phyloP scores from a whole-genome alignment of 2,329 filamentous ascomycete species.

The Arthrobotrys musiformis region DNA sequence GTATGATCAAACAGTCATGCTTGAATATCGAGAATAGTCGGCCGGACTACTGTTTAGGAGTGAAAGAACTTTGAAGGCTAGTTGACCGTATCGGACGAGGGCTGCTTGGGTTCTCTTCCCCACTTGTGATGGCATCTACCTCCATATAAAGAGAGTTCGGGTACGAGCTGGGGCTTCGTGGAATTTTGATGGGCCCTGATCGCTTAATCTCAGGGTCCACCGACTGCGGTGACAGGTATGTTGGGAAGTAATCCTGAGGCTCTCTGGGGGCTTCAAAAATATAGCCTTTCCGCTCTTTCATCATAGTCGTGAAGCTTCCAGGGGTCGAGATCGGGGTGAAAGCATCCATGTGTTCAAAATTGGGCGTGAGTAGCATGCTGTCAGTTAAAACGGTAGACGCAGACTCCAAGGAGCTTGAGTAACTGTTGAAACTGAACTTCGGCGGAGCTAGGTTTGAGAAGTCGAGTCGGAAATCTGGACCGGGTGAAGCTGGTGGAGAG shows the following conservation, averaged over 20 bases:
- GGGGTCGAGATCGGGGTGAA: slow-evolving; percentile 34
- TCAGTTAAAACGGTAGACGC: slow-evolving; percentile 19
- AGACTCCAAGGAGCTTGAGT: slow-evolving; percentile 29
- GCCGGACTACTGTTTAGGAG: not conserved
- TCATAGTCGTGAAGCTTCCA: slow-evolving; percentile 39
- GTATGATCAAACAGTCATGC: not conserved
- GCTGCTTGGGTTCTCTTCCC: not conserved
- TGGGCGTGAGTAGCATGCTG: slow-evolving; percentile 7
- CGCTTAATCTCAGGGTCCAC: slow-evolving; percentile 31
- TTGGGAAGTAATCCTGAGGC: slow-evolving; percentile 38
- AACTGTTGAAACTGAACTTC: slow-evolving; percentile 23
- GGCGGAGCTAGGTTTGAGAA: slow-evolving; percentile 25
- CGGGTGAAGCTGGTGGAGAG: slow-evolving; percentile 11
- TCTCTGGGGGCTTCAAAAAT: slow-evolving; percentile 27
- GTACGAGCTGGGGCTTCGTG: slow-evolving; percentile 20
- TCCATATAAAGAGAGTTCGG: slow-evolving; percentile 19
- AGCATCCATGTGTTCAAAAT: slow-evolving; percentile 5
- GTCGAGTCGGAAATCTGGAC: not conserved
- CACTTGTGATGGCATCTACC: not conserved
- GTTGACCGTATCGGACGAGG: not conserved
- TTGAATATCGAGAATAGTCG: not conserved
- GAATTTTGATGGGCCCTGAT: slow-evolving; percentile 18
- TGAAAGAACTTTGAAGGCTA: slow-evolving; percentile 6
- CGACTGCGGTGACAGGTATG: slow-evolving; percentile 17
- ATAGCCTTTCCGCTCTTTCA: slow-evolving; percentile 37